A percentile compares a stretch with the other conserved stretches of the same genome.
phyloP scores from a whole-genome alignment of 2,329 filamentous ascomycete genomes.

The Diaporthe eres region DNA sequence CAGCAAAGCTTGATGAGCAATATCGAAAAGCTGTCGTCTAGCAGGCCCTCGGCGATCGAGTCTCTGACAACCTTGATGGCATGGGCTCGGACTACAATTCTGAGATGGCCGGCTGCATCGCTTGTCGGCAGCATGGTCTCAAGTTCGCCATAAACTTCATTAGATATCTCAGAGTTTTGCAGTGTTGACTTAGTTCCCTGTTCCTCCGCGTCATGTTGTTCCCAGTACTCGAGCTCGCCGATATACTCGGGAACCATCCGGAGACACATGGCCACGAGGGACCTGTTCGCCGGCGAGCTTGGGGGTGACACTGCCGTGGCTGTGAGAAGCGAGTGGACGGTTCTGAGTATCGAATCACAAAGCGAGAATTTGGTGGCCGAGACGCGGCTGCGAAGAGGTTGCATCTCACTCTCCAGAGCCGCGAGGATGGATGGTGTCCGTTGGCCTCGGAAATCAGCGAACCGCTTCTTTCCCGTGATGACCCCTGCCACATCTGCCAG shows the following conservation, averaged over 20 bases:
- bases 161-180: constrained; percentile 56
- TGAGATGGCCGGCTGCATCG: constrained; percentile 62
- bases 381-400: constrained; percentile 50
- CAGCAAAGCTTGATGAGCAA: constrained; percentile 59
- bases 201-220: constrained; percentile 55
- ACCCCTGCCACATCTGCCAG: not conserved
- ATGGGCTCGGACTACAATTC: constrained; percentile 61
- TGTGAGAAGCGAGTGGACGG: constrained; percentile 60
- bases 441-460: constrained; percentile 41
- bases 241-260: constrained; percentile 64
- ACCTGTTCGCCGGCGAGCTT: constrained; percentile 47
- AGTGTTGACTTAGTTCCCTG: constrained; percentile 54
- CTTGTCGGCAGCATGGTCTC: constrained; percentile 58
- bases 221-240: constrained; percentile 58
- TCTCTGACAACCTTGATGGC: constrained; percentile 58
- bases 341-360: constrained; percentile 61
- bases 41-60: constrained; percentile 58
- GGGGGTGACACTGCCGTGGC: constrained; percentile 50
- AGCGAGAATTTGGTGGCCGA: constrained; percentile 51
- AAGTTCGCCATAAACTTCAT: constrained; percentile 63
- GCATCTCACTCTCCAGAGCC: constrained; percentile 53
- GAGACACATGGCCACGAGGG: constrained; percentile 65
- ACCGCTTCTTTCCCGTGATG: constrained; percentile 1
- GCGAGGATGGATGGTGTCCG: constrained; percentile 15
- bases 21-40: constrained; percentile 57